Conservation (phyloP, 164 flowering plant species). For the Piper longum region DNA sequence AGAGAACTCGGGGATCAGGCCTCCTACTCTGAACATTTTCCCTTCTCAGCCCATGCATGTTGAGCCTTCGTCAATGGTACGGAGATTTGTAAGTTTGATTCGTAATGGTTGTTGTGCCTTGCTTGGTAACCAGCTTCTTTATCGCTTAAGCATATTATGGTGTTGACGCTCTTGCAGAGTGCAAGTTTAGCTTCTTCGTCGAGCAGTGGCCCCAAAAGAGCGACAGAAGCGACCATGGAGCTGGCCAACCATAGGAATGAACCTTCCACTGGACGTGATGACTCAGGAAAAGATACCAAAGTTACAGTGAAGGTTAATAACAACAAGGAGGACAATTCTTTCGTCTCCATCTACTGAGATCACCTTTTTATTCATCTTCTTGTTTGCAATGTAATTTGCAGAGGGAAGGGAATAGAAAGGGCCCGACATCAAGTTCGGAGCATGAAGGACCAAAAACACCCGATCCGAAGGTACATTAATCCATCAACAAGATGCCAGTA, state of each 20-base stretch:
- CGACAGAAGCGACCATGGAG: conserved; percentile 68
- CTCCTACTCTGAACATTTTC: conserved; percentile 92
- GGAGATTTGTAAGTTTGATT: neutral
- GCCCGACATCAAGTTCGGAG: conserved; percentile 64
- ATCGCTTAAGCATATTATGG: neutral
- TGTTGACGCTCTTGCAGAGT: conserved; percentile 22
- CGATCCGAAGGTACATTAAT: conserved; percentile 60
- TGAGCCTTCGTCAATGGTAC: conserved; percentile 52
- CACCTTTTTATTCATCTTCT: neutral
- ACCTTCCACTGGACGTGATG: conserved; percentile 20
- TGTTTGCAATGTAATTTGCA: conserved; percentile 15
- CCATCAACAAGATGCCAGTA: neutral
- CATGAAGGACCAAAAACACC: conserved; percentile 88
- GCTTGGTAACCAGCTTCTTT: neutral
- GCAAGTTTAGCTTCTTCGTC: conserved; percentile 31
- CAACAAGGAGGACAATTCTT: neutral
- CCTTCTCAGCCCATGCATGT: conserved; percentile 99
- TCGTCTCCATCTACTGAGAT: neutral
- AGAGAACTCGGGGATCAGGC: conserved; percentile 69
- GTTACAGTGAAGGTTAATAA: conserved; percentile 15
- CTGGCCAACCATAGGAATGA: conserved; percentile 44
- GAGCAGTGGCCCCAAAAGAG: conserved; percentile 42
- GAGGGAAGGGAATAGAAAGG: conserved; percentile 67
- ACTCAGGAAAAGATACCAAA: conserved; percentile 49
- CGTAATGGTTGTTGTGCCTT: neutral